These are phyloP conservation scores for Aspergillus sp. DNA, from an alignment of 2,329 filamentous ascomycete species.

Conservation along the genomic window DNA sequence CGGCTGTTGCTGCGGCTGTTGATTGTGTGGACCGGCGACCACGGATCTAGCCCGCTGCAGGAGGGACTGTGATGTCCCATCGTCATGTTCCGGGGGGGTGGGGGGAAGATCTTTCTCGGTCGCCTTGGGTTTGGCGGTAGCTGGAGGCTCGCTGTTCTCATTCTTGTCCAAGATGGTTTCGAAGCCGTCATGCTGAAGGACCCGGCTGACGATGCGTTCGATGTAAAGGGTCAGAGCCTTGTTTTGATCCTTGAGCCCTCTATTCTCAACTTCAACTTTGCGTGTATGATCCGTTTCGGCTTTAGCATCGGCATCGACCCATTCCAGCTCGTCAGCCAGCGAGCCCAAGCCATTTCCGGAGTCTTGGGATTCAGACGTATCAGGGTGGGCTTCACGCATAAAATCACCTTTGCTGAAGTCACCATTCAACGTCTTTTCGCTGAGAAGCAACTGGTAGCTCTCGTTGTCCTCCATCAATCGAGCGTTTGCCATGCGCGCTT, in stretches of 20 bases:
- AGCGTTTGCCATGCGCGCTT: constrained; percentile 91
- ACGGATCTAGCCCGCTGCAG: constrained; percentile 55
- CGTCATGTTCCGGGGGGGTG: constrained; percentile 53
- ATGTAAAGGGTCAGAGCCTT: constrained; percentile 96
- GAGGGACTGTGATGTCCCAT: constrained; percentile 38
- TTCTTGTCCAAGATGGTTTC: constrained; percentile 86
- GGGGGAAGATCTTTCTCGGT: constrained; percentile 77
- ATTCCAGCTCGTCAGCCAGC: constrained; percentile 82
- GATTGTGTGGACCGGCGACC: constrained; percentile 35
- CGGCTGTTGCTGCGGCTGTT: constrained; percentile 16
- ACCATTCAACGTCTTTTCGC: constrained; percentile 90
- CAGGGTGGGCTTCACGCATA: constrained; percentile 47
- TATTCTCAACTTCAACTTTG: constrained; percentile 71
- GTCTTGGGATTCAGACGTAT: constrained; percentile 29
- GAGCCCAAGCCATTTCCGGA: constrained; percentile 44
- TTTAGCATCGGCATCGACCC: constrained; percentile 54
- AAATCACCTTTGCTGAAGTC: constrained; percentile 81
- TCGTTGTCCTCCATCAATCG: constrained; percentile 97
- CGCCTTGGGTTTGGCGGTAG: constrained; percentile 21
- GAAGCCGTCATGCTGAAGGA: constrained; percentile 89
- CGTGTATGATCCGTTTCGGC: constrained; percentile 53
- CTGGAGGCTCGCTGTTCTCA: constrained; percentile 38
- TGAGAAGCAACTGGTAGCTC: constrained; percentile 89
- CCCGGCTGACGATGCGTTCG: constrained; percentile 95
- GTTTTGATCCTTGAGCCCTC: constrained; percentile 80